Conservation (phyloP, 192 early-diverging fungal species). For the Chytriomyces sp. region DNA sequence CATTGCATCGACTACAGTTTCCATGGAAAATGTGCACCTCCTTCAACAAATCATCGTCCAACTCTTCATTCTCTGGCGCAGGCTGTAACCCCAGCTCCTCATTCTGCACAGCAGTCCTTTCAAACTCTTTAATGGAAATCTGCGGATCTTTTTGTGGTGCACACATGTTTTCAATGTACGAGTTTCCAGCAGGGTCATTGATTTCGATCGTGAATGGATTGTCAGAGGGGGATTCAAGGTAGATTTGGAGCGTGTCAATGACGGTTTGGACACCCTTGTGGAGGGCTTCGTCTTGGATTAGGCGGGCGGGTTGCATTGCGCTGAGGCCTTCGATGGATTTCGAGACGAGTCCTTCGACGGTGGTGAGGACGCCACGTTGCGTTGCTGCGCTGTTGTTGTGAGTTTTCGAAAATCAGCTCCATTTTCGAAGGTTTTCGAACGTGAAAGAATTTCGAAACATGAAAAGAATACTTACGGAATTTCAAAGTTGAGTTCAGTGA, state of each 20-base stretch:
- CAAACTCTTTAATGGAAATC: conserved; percentile 68
- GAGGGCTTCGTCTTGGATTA: conserved; percentile 63
- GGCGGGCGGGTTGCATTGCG: conserved; percentile 78
- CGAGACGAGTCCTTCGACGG: conserved; percentile 83
- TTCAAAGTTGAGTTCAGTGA: conserved; percentile 87
- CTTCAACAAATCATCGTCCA: conserved; percentile 41
- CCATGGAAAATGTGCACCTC: too few relatives aligned
- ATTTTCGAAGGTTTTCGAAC: background rate
- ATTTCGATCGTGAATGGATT: conserved; percentile 75
- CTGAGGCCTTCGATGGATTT: conserved; percentile 82
- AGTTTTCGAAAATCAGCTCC: background rate
- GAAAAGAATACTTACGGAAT: conserved; percentile 76
- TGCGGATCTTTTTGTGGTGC: conserved; percentile 78
- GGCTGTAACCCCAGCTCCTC: conserved; percentile 73
- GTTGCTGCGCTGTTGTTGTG: conserved; percentile 60
- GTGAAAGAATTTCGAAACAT: background rate
- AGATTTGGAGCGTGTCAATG: conserved; percentile 66
- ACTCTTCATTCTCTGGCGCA: conserved; percentile 62
- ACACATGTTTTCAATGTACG: conserved; percentile 86
- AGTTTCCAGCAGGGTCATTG: conserved; percentile 92
- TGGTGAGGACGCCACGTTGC: conserved; percentile 82
- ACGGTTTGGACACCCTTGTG: conserved; percentile 77
- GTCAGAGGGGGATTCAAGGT: conserved; percentile 51
- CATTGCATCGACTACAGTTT: too few relatives aligned
- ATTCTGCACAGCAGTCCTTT: conserved; percentile 79